Conservation (phyloP, 768 basidiomycete genomes). For the Kwoniella europaea region DNA sequence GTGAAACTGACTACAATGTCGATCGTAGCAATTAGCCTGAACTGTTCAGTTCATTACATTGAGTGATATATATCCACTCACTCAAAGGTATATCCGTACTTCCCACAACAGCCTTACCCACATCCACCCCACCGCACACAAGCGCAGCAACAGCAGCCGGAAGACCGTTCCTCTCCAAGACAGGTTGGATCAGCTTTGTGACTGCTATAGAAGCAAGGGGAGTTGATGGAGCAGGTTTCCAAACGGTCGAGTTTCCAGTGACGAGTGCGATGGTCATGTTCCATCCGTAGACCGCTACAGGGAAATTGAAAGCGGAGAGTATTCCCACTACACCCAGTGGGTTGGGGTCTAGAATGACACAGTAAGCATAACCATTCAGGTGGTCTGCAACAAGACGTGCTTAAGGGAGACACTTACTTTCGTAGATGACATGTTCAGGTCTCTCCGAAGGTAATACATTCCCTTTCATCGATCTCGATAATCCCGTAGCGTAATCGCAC, state of each 20-base stretch:
- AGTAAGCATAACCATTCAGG: constrained; percentile 14
- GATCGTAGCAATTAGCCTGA: not conserved
- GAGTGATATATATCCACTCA: constrained; percentile 53
- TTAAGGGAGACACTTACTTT: constrained; percentile 64
- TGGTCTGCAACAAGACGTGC: not conserved
- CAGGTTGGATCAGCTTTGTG: constrained; percentile 77
- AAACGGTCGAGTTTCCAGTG: constrained; percentile 77
- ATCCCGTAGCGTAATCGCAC: constrained; percentile 93
- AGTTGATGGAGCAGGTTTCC: constrained; percentile 92
- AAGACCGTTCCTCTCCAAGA: constrained; percentile 80
- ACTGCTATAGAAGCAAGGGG: constrained; percentile 82
- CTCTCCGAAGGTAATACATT: constrained; percentile 84
- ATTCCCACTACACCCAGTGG: constrained; percentile 77
- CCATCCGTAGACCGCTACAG: constrained; percentile 65
- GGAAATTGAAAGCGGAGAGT: constrained; percentile 94
- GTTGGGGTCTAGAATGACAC: constrained; percentile 72
- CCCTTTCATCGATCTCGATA: constrained; percentile 94
- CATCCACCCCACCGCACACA: constrained; percentile 79
- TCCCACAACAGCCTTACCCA: constrained; percentile 77
- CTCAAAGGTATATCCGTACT: constrained; percentile 78
- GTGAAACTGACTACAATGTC: constrained; percentile 80
- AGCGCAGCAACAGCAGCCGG: constrained; percentile 83
- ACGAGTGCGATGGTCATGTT: constrained; percentile 81
- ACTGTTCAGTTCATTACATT: not conserved
- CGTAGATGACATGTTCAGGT: constrained; percentile 86